These are phyloP conservation scores for Camellia oleifera DNA, from an alignment of 179 eudicot species.

Conservation along the genomic window DNA sequence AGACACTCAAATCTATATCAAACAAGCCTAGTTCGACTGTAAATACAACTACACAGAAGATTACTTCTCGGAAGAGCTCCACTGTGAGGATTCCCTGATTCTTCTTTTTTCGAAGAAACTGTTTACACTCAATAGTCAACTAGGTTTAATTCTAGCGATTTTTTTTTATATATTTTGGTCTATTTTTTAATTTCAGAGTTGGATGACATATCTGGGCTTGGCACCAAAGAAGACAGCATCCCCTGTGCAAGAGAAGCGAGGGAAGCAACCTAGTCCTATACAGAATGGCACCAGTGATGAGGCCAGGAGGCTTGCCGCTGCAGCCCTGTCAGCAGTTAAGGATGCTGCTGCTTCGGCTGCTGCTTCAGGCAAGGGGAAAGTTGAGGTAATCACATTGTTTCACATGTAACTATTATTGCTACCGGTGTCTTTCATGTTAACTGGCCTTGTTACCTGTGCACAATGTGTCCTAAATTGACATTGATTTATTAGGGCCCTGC, in stretches of 20 bases:
- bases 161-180: slow-evolving; percentile 6
- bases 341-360: too few relatives aligned
- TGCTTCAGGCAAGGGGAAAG: too few relatives aligned
- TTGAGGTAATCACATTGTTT: too few relatives aligned
- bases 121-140: neutral
- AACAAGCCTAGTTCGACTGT: slow-evolving; percentile 30
- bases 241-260: too few relatives aligned
- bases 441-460: neutral
- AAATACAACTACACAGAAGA: slow-evolving; percentile 16
- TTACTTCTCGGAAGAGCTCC: slow-evolving; percentile 27
- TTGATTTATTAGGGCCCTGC: neutral
- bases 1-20: slow-evolving; percentile 51
- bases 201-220: slow-evolving; percentile 38
- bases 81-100: slow-evolving; percentile 31
- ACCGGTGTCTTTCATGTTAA: too few relatives aligned
- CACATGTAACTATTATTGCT: too few relatives aligned
- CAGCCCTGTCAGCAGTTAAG: too few relatives aligned
- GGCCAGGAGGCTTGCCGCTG: too few relatives aligned
- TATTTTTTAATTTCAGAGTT: slow-evolving; percentile 33
- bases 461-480: neutral
- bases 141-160: neutral
- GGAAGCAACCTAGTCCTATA: too few relatives aligned
- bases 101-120: neutral
- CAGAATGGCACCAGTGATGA: too few relatives aligned
- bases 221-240: too few relatives aligned